Base-by-base conservation (phyloP, 2,329 filamentous ascomycete genomes). In the Trichoderma koningii region DNA sequence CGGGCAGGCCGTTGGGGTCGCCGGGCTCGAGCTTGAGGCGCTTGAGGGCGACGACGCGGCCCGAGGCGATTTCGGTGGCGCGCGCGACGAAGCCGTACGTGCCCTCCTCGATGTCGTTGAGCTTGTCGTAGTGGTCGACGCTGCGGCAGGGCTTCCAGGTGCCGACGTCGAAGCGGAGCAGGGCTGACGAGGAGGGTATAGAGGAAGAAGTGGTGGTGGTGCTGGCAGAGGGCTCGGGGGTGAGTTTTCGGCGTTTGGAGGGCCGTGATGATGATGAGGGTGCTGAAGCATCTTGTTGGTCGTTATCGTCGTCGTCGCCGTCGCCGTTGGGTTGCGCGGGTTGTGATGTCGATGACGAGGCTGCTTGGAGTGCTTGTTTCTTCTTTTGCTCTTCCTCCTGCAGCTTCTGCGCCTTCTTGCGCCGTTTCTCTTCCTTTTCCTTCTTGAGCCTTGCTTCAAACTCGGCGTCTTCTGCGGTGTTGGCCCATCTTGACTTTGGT, bases 91-190 rank as follows among this genome's bases (percentile, higher is more conserved):
- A 94, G 52, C 95, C 95, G 77, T 99, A 99, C 9, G 93, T 93
- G 42, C 95, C 95, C 80, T 99, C 95, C 77, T 98, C 95, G 72
- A 99, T 99, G 75, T 95, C 91, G 76, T 99, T 99, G 65, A 99
- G 82, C 70, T 91, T 90, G 72, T 97, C 91, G 78, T 93, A 99
- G 73, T 92, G 89, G 73, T 94, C 90, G 28, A 96, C 89, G 74
- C 91, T 91, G 66, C 90, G 84, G 73, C 89, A 90, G 65, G 79
- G 82, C 57, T 86, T 84, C 87, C 93, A 96, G 70, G 80, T 77
- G 10, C 85, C 84, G 15, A 82, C 81, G 10, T 89, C 84, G 73
- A 96, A 93, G 12, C 90, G 87, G 48, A 97, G 77, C 2, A 96
- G 81, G 17, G 30, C 6, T 3, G 41, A 30, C 3, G 62, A 55